phyloP scores from a whole-genome alignment of 352 stramenopile species.

The Pythium volutum region DNA sequence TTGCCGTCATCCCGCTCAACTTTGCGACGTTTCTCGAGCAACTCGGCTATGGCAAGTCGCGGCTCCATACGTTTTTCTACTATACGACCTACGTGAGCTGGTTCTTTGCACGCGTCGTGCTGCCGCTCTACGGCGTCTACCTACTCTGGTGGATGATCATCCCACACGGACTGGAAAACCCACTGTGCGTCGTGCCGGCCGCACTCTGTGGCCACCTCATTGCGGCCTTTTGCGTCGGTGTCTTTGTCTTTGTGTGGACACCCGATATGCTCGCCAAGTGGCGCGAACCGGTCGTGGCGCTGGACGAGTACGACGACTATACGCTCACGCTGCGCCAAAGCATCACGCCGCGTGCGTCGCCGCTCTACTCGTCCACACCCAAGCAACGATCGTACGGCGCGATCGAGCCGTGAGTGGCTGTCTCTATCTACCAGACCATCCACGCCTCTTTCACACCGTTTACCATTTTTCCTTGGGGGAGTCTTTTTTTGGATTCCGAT shows the following conservation, averaged over 20 bases:
- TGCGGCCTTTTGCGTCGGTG: conserved; percentile 71
- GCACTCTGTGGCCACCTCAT: conserved; percentile 81
- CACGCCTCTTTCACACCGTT: not conserved
- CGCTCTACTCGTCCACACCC: conserved; percentile 31
- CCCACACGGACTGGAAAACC: conserved; percentile 34
- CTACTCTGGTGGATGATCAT: conserved; percentile 72
- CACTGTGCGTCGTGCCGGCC: conserved; percentile 62
- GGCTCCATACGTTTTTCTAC: conserved; percentile 58
- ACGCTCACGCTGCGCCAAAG: conserved; percentile 74
- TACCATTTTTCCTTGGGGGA: conserved; percentile 1
- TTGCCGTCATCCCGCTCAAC: conserved; percentile 81
- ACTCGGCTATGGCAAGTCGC: conserved; percentile 64
- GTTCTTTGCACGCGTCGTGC: conserved; percentile 67
- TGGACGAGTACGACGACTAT: conserved; percentile 79
- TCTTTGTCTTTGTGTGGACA: conserved; percentile 84
- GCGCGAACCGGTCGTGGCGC: conserved; percentile 52
- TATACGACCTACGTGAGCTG: conserved; percentile 75
- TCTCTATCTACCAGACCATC: too few relatives aligned
- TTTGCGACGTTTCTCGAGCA: conserved; percentile 78
- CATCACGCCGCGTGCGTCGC: conserved; percentile 65
- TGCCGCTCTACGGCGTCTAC: conserved; percentile 82
- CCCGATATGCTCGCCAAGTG: conserved; percentile 78
- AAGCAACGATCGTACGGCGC: conserved; percentile 27
- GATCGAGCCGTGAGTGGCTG: conserved; percentile 21
- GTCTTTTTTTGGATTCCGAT: conserved; percentile 11